Evolutionary conservation across 2,329 filamentous ascomycete species (phyloP), one percentile per base, ranked within the genome.

Genomic region (Pseudogymnoascus sp.): DNA sequence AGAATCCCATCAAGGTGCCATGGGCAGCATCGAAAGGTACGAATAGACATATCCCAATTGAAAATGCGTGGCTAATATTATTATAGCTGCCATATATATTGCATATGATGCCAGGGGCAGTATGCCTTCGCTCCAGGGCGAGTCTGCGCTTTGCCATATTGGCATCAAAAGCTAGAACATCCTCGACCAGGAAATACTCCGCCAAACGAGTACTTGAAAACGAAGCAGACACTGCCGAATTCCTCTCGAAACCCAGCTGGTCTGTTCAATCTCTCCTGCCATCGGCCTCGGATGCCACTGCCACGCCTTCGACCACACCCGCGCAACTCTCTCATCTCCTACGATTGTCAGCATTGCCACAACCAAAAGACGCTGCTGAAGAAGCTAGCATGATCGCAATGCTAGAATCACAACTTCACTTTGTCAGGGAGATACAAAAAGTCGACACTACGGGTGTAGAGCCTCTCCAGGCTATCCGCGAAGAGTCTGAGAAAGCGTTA

Each of bases 271-370:
- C 89, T 7, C 84, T 96, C 4, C 79, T 94, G 0, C 84, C 88
- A 11, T 33, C 49, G 14, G 28, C n/a, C 28, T 30, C 49, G 19
- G 70, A 71, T 61, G 62, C 62, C 5, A 28, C 59, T 9, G 30
- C 55, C 12, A 61, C 62, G 1, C 49, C 63, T 6, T 39, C 65
- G 42, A 64, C 72, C 1, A 68, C 74, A 52, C 28, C 49, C n/a
- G 49, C 49, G 49, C 49, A 55, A 22, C 49, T 55, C 25, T 55
- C 49, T 68, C 93, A 97, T 74, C 85, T 97, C 8, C 86, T 97
- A 36, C 89, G 90, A 16, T 86, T 97, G 39, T 96, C 92, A 3
- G 92, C 93, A 12, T 86, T 99, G 0, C 92, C 93, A 0, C 81
- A 82, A 1, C 92, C 93, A 0, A 76, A 80, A 16, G 80, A 80